Percentiles rank a stretch among this genome's conserved stretches.
These are phyloP conservation scores for Beta corolliflora DNA, from an alignment of 179 eudicot species.

Conservation along the genomic window DNA sequence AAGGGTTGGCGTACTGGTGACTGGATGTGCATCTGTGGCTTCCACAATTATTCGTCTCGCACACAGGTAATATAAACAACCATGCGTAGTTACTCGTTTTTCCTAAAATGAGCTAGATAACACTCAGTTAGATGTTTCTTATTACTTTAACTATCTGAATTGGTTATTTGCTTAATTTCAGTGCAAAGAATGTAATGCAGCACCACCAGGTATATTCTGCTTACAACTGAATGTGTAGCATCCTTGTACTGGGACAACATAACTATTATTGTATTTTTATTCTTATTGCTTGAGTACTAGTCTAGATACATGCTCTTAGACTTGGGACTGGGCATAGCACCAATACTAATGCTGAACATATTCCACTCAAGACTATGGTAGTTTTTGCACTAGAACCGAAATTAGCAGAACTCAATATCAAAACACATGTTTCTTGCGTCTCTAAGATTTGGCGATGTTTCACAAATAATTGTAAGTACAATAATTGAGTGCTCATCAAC, in stretches of 20 bases:
- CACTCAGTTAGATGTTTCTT: background rate
- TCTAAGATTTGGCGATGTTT: no score
- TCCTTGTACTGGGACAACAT: background rate
- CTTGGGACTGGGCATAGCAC: background rate
- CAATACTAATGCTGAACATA: background rate
- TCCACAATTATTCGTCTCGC: slow-evolving; percentile 81
- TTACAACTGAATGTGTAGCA: background rate
- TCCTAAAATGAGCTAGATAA: background rate
- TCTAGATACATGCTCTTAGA: background rate
- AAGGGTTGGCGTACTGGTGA: slow-evolving; percentile 83
- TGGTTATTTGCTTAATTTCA: slow-evolving; percentile 33
- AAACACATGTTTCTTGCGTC: no score
- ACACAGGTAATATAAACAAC: slow-evolving; percentile 42
- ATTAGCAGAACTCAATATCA: no score
- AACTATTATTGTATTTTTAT: background rate
- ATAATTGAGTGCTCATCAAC: no score
- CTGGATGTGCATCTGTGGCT: slow-evolving; percentile 81
- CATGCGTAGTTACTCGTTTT: background rate
- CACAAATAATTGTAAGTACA: no score
- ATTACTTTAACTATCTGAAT: background rate
- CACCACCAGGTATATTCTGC: slow-evolving; percentile 47
- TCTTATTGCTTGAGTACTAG: background rate
- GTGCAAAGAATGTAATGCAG: slow-evolving; percentile 78
- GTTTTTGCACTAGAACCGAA: no score
- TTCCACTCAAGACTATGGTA: no score